Conservation (phyloP, 192 early-diverging fungal species). For the Umbelopsis sp. region DNA sequence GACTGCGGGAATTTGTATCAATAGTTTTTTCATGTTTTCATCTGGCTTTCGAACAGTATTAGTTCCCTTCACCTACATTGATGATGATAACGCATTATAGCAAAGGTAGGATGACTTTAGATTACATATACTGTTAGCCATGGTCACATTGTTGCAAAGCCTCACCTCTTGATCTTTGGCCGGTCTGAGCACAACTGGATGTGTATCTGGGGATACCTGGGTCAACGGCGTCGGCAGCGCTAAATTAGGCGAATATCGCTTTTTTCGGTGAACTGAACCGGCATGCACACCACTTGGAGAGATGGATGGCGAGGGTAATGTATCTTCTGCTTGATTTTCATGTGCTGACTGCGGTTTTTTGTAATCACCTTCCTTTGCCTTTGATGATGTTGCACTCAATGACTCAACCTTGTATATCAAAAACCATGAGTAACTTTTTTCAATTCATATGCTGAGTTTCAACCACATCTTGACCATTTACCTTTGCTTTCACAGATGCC, state of each 20-base stretch:
- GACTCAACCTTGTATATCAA: constrained; percentile 4
- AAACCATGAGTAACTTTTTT: not conserved
- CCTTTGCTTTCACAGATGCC: constrained; percentile 16
- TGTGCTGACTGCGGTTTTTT: not conserved
- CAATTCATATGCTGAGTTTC: not conserved
- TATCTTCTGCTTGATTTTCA: not conserved
- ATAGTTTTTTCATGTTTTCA: not conserved
- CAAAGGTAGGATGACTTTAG: not conserved
- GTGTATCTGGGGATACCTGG: not conserved
- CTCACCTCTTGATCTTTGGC: not conserved
- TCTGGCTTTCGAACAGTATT: not conserved
- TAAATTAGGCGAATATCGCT: constrained; percentile 21
- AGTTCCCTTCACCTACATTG: not conserved
- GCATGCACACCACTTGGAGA: not conserved
- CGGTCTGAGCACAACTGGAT: not conserved
- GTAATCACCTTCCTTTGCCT: not conserved
- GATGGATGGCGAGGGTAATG: not conserved
- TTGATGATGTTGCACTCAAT: not conserved
- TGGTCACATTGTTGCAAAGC: no score
- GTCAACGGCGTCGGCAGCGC: not conserved
- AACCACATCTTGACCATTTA: not conserved
- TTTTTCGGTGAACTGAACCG: not conserved
- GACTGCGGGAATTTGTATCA: constrained; percentile 2
- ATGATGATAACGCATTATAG: not conserved
- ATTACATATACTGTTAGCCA: no score